phyloP scores from a whole-genome alignment of 225 moss, liverwort and hornwort species.

The Climacium dendroides region DNA sequence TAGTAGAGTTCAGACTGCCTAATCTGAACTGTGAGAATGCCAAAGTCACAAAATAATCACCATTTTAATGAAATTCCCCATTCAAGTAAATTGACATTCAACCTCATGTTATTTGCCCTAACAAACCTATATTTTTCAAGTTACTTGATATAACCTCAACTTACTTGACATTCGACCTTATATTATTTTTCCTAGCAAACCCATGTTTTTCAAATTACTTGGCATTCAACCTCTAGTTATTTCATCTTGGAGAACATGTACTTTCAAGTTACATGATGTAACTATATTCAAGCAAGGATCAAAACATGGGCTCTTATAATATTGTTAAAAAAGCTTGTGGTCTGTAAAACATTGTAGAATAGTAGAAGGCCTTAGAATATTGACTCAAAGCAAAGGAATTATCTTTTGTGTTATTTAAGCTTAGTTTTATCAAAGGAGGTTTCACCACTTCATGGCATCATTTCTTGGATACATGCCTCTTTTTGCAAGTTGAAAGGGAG shows the following conservation, averaged over 20 bases:
- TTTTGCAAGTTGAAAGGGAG: neutral
- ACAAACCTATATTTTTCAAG: neutral
- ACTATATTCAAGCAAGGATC: neutral
- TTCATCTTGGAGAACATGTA: neutral
- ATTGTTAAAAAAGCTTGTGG: neutral
- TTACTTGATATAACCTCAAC: neutral
- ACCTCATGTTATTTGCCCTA: neutral
- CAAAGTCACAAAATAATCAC: no score
- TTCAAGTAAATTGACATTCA: neutral
- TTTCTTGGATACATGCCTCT: no score
- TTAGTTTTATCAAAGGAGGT: rapidly evolving
- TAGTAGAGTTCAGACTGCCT: no score
- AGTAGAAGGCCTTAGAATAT: neutral
- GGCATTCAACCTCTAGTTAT: no score
- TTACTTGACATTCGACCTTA: neutral
- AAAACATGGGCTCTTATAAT: neutral
- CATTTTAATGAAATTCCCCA: no score
- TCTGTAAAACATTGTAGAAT: neutral
- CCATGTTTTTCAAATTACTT: no score
- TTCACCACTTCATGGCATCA: no score
- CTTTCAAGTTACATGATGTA: neutral
- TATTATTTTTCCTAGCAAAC: no score
- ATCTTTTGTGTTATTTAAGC: neutral
- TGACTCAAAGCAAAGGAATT: rapidly evolving
- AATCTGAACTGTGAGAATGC: no score